These are phyloP conservation scores for Rugosomyces carneus DNA, from an alignment of 1,284 basidiomycete species.

Conservation along the genomic window DNA sequence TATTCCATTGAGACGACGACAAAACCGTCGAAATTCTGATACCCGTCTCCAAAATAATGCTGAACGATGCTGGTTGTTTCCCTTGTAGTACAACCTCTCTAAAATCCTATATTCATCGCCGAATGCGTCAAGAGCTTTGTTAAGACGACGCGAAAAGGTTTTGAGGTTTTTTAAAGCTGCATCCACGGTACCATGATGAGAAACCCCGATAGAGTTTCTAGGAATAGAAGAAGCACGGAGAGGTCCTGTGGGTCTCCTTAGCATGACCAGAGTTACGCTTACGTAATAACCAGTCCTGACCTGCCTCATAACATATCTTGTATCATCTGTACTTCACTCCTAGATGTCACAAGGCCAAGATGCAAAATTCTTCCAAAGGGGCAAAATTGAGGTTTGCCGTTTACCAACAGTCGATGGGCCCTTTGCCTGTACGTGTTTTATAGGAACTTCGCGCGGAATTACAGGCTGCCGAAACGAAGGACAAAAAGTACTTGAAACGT, in stretches of 20 bases:
- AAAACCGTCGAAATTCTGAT: slow-evolving; percentile 53
- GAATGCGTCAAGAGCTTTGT: slow-evolving; percentile 35
- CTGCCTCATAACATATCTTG: no score
- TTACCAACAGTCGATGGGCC: background rate
- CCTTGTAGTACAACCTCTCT: slow-evolving; percentile 70
- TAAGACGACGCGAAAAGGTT: slow-evolving; percentile 43
- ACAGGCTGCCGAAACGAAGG: slow-evolving; percentile 83
- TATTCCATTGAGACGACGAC: slow-evolving; percentile 40
- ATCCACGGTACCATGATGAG: slow-evolving; percentile 38
- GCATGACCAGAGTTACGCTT: slow-evolving; percentile 13
- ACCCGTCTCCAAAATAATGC: slow-evolving; percentile 69
- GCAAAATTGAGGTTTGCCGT: slow-evolving; percentile 78
- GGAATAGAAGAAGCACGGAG: slow-evolving; percentile 7
- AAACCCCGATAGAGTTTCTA: slow-evolving; percentile 9
- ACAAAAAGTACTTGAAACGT: slow-evolving; percentile 89
- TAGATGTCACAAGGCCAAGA: slow-evolving; percentile 72
- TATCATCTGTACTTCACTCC: background rate
- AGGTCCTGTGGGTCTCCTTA: slow-evolving; percentile 1
- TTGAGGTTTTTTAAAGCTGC: slow-evolving; percentile 56
- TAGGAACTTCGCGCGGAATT: slow-evolving; percentile 86
- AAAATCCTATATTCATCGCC: slow-evolving; percentile 54
- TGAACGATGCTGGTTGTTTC: slow-evolving; percentile 70
- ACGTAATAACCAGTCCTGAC: slow-evolving; percentile 10
- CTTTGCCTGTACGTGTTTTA: background rate
- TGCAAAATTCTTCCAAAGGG: slow-evolving; percentile 86